Evolutionary conservation across 2,329 filamentous ascomycete species (phyloP), one percentile per base, ranked within the genome.

Genomic region (Aspergillus calidoustus): DNA sequence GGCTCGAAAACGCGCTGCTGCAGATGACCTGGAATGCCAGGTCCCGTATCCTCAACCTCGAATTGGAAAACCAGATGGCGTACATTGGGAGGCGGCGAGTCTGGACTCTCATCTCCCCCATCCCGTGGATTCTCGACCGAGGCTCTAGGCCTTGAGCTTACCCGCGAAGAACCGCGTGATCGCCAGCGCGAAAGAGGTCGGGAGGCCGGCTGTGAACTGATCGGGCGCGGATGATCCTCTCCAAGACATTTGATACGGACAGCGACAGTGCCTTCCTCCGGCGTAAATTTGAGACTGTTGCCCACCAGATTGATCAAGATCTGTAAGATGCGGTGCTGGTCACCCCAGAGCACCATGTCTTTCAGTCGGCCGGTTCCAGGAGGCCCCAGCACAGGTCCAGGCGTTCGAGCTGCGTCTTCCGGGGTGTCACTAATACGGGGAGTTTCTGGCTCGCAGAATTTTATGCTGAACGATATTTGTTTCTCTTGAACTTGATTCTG

Each of bases 271-370:
- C 93, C 93, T 1, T 88, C 88, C 7, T 86, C 76, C 0, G 92
- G 91, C 0, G 93, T 97, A 71, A 97, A 97, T 74, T 97, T 97
- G 48, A 97, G 80, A 74, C 90, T 92, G 79, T 97, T 97, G 76
- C 91, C 93, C 51, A 96, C 92, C 34, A 97, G 82, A 72, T 73
- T 73, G 65, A 73, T 97, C 51, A 97, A 86, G n/a, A 97, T 91
- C 74, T 97, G 93, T 28, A 96, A 79, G 44, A 97, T 95, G 49
- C 93, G 85, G 71, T 97, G 92, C 67, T 95, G 91, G 69, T 97
- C 93, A n/a, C 93, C 93, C 87, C 91, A 95, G 1, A 97, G 81
- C 54, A 91, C 89, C 89, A 96, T 93, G 66, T 96, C 92, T 72
- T 91, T 91, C 25, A 96, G 76, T 19, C 89, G 83, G 9, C 89